Evolutionary conservation across 192 early-diverging fungal species (phyloP), one percentile per base, ranked within the genome.

Genomic region (Coemansia sp.): DNA sequence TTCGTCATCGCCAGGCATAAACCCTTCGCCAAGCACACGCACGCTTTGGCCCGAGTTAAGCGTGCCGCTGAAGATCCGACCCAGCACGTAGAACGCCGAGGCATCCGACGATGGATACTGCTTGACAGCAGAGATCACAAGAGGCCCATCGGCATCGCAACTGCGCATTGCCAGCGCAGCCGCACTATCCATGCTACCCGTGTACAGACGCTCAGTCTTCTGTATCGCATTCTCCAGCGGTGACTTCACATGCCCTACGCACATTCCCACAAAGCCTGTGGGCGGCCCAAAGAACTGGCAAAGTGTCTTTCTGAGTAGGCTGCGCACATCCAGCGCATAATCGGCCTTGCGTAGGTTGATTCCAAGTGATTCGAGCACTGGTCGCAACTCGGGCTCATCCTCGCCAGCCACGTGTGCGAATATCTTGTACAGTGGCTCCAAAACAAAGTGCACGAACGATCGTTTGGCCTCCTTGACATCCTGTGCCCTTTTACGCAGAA

Each of bases 391-490:
- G n/a, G 85, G 81, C 39, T 86, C 83, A 45, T 81, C 76, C 43
- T 84, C 78, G 55, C 76, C 72, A 0, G 73, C 43, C 18, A 86
- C 84, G 64, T 93, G 94, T 0, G 91, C 87, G 76, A 92, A 96
- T 3, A 98, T 69, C 79, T 99, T 99, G 87, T 93, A 99, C 39
- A 99, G 77, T 12, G 97, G 97, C 68, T 96, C 92, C 12, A 99
- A 72, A 63, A 99, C 90, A 73, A 99, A 99, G 72, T 99, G 94
- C 21, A 95, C 92, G 84, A 99, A 99, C 13, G 94, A 88, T 15
- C 98, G 90, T 69, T 87, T 83, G 45, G 76, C 69, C 6, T 84
- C 83, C 41, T 85, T 80, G 15, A 65, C 69, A 46, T 80, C 85
- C 13, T 84, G 47, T 21, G 91, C 78, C 21, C 59, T 57, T 75